These are phyloP conservation scores for Pseudozyma tsukubaensis DNA, from an alignment of 1,284 basidiomycete species.

Conservation along the genomic window DNA sequence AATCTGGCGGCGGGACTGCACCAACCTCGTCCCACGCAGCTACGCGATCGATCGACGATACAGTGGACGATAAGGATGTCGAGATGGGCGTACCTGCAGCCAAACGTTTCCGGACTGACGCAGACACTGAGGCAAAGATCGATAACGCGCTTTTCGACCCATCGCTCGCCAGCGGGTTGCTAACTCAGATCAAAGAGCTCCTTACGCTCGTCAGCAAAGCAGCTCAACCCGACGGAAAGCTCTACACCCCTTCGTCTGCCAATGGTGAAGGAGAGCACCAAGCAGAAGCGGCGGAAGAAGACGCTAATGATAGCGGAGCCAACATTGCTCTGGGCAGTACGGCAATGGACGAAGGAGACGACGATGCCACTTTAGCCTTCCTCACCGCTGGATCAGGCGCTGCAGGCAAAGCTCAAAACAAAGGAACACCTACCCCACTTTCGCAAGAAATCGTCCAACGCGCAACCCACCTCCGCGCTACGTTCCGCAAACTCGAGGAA, in stretches of 20 bases:
- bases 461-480: constrained; percentile 13
- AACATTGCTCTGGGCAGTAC: constrained; percentile 39
- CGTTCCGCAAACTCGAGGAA: constrained; percentile 19
- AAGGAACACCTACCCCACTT: constrained; percentile 24
- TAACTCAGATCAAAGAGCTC: constrained; percentile 34
- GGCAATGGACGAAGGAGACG: constrained; percentile 41
- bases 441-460: constrained; percentile 30
- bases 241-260: constrained; percentile 11
- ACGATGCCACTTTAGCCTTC: constrained; percentile 37
- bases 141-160: constrained; percentile 39
- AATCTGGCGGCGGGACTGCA: not conserved
- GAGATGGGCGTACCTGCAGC: constrained; percentile 25
- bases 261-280: not conserved
- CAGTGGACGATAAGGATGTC: not conserved
- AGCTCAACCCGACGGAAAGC: constrained; percentile 16
- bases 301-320: constrained; percentile 10
- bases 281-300: not conserved
- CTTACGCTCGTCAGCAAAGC: constrained; percentile 16
- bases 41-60: constrained; percentile 7
- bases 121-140: not conserved
- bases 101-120: constrained; percentile 6
- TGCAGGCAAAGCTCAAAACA: not conserved
- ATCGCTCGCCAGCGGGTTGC: constrained; percentile 10
- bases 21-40: constrained; percentile 17
- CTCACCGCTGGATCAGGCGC: constrained; percentile 14